Percentiles rank a stretch among this genome's conserved stretches.
Conservation (phyloP, 1,139 yeast species). For the Yamadazyma conglobata region DNA sequence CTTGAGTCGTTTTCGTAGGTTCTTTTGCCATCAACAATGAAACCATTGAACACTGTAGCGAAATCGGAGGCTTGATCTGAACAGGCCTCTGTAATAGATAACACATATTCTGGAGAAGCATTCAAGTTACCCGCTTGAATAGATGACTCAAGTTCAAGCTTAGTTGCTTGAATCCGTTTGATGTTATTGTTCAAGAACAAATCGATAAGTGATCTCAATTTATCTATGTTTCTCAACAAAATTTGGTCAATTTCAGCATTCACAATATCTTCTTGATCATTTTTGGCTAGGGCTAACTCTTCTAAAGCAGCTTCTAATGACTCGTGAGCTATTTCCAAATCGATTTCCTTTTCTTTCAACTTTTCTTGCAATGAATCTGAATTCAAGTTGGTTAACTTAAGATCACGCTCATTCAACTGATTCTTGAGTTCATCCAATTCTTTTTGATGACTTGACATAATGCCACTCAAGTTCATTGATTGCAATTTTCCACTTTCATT, state of each 20-base stretch:
- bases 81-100: constrained; percentile 69
- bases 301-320: constrained; percentile 71
- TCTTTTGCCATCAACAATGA: constrained; percentile 71
- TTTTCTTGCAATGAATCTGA: constrained; percentile 39
- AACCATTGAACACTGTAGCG: constrained; percentile 73
- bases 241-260: constrained; percentile 60
- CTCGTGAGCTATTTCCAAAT: constrained; percentile 75
- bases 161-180: constrained; percentile 68
- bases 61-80: constrained; percentile 76
- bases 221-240: constrained; percentile 46
- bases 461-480: constrained; percentile 59
- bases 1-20: constrained; percentile 53
- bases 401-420: constrained; percentile 31
- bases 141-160: constrained; percentile 71
- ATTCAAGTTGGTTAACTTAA: constrained; percentile 20
- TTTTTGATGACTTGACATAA: constrained; percentile 60
- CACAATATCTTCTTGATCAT: constrained; percentile 51
- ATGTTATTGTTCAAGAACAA: constrained; percentile 69
- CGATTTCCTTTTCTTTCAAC: constrained; percentile 70
- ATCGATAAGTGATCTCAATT: constrained; percentile 62
- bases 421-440: constrained; percentile 46
- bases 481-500: constrained; percentile 65
- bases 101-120: constrained; percentile 69
- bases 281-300: constrained; percentile 56
- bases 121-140: constrained; percentile 82